Evolutionary conservation across 257 asterid species (phyloP), one percentile per base, ranked within the genome.

Genomic region (Lantana camara): DNA sequence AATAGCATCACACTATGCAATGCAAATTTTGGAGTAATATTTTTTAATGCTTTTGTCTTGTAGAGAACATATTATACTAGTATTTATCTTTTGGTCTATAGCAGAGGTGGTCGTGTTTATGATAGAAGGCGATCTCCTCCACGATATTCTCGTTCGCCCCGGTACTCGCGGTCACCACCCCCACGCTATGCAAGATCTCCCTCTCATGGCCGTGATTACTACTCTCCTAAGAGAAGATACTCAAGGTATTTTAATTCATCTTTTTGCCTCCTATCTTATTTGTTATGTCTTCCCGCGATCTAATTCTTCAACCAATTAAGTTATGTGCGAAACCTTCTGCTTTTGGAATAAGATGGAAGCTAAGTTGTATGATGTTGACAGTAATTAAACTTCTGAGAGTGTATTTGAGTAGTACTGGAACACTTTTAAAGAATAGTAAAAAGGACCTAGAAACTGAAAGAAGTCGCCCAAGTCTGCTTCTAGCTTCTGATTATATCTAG

Each of bases 81-180:
- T 9, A n/a, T 0, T 17, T 34, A 1, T 20, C 7, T 15, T 30
- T 21, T 47, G 20, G 5, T 29, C 22, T 12, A 15, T 24, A 53
- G 48, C 68, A 78, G 96, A 69, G 79, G 96, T 5, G 79, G 96
- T 5, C 90, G 95, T 7, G 79, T 54, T 57, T 80, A 90, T 74
- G 97, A 94, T 45, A 71, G 95, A 41, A 84, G 99, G 73, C 81
- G 96, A 19, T 88, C 95, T 22, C 95, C 94, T 5, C 85, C 83
- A 6, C 91, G 91, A 9, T 83, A 87, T 80, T 87, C 96, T 14
- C 89, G 85, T 1, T 87, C 96, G 15, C 86, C 95, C 1, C 77
- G 83, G 0, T 82, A 88, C 60, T 90, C 96, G 21, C 90, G 85
- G 2, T 87, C 98, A 27, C 98, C 98, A 22, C 85, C 90, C 7